Conservation (phyloP, 345 rosid genomes). For the Eucalyptus curtisii region DNA sequence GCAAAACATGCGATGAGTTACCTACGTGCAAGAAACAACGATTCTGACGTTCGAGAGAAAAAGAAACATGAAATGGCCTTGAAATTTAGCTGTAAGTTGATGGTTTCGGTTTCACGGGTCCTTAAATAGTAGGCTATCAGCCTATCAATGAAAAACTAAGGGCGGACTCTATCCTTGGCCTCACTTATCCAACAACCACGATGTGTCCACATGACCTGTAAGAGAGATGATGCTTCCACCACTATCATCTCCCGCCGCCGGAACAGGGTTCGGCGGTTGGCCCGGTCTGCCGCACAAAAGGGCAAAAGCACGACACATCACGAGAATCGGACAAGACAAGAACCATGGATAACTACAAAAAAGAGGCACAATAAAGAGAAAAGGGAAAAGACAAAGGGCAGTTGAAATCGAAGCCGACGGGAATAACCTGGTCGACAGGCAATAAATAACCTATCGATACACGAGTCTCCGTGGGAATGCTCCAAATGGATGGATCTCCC, state of each 20-base stretch:
- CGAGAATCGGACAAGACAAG: background rate
- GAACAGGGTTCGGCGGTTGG: background rate
- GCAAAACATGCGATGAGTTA: background rate
- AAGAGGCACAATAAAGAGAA: background rate
- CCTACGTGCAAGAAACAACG: background rate
- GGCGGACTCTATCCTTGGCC: background rate
- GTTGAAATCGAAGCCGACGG: background rate
- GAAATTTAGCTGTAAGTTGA: background rate
- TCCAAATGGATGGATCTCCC: background rate
- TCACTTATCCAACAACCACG: background rate
- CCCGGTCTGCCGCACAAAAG: background rate
- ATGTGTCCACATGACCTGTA: background rate
- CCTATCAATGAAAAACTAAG: background rate
- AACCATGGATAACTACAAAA: background rate
- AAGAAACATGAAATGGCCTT: rapidly evolving
- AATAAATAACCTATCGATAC: background rate
- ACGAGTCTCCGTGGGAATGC: background rate
- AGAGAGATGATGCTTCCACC: background rate
- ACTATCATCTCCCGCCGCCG: background rate
- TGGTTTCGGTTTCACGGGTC: background rate
- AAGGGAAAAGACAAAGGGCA: background rate
- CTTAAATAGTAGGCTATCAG: background rate
- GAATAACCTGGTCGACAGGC: background rate
- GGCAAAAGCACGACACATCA: background rate
- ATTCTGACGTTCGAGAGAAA: background rate